Evolutionary conservation across 2,329 filamentous ascomycete genomes (phyloP).

Genomic region (Stemphylium lycopersici): DNA sequence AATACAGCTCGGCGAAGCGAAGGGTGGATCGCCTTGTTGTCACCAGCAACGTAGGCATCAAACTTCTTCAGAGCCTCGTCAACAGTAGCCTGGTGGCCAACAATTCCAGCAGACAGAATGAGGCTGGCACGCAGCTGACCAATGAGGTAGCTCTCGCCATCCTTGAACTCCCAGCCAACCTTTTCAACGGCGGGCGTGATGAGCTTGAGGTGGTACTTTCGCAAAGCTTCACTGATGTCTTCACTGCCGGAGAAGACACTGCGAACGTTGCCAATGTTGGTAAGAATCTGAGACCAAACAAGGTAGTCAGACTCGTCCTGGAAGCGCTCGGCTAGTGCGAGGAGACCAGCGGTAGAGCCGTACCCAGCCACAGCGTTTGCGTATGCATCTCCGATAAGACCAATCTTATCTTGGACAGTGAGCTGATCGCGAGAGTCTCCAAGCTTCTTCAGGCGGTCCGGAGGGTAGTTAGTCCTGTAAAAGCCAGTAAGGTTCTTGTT

Average conservation of each 20-base stretch:
- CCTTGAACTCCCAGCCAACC: conserved; percentile 84
- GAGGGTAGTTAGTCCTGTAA: conserved; percentile 92
- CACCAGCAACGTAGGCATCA: conserved; percentile 72
- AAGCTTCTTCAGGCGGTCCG: conserved; percentile 80
- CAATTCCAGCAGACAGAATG: conserved; percentile 74
- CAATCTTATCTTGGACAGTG: conserved; percentile 87
- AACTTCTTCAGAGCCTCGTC: conserved; percentile 80
- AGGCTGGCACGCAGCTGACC: conserved; percentile 83
- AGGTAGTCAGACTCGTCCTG: conserved; percentile 80
- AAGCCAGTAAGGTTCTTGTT: conserved; percentile 89
- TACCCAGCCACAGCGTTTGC: conserved; percentile 88
- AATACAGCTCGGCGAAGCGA: conserved; percentile 83
- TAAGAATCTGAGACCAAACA: conserved; percentile 86
- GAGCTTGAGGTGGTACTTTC: conserved; percentile 79
- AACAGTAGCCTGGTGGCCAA: conserved; percentile 74
- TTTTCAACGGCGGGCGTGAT: conserved; percentile 75
- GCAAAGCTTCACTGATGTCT: conserved; percentile 72
- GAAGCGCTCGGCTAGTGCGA: conserved; percentile 87
- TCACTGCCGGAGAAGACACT: conserved; percentile 84
- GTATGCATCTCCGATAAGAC: conserved; percentile 85
- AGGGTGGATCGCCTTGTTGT: conserved; percentile 76
- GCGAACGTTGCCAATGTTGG: conserved; percentile 76
- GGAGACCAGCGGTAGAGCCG: conserved; percentile 77
- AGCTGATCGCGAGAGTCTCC: conserved; percentile 77
- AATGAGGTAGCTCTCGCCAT: conserved; percentile 79